Conservation (phyloP, 164 flowering plant species). For the Magnolia changhungtana region DNA sequence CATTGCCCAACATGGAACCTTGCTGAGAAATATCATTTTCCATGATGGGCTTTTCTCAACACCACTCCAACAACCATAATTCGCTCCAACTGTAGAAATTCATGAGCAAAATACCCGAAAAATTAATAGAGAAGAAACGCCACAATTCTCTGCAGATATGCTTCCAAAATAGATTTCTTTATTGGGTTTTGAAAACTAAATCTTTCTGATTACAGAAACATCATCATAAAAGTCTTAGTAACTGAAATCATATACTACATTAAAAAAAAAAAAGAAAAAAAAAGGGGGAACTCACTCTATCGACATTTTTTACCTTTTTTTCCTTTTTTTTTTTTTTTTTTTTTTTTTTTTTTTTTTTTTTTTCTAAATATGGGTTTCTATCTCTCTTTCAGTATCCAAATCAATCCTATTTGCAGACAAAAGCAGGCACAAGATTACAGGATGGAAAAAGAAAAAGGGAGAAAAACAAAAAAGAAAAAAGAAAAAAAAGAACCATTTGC, state of each 20-base stretch:
- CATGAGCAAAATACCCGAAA: neutral
- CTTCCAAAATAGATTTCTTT: neutral
- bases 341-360: neutral
- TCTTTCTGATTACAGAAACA: neutral
- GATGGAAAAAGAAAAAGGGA: neutral
- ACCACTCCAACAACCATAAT: conserved; percentile 1
- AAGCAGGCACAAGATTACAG: neutral
- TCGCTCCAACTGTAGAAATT: conserved; percentile 2
- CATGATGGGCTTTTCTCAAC: conserved; percentile 36
- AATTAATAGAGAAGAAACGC: neutral
- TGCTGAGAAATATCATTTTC: conserved; percentile 46
- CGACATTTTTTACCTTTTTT: neutral
- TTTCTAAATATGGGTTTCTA: neutral
- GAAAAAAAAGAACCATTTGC: neutral
- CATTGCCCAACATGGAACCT: conserved; percentile 25
- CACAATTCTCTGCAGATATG: neutral
- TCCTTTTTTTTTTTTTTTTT: neutral
- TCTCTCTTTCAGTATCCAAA: neutral
- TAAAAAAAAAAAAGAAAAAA: neutral
- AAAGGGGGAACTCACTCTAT: neutral
- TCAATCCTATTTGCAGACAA: neutral
- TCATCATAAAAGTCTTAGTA: neutral
- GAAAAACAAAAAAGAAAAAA: neutral
- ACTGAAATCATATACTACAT: neutral
- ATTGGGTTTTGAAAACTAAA: neutral